Evolutionary conservation across 441 rosid species (phyloP), one percentile per base, ranked within the genome.

Genomic region (Breynia disticha): DNA sequence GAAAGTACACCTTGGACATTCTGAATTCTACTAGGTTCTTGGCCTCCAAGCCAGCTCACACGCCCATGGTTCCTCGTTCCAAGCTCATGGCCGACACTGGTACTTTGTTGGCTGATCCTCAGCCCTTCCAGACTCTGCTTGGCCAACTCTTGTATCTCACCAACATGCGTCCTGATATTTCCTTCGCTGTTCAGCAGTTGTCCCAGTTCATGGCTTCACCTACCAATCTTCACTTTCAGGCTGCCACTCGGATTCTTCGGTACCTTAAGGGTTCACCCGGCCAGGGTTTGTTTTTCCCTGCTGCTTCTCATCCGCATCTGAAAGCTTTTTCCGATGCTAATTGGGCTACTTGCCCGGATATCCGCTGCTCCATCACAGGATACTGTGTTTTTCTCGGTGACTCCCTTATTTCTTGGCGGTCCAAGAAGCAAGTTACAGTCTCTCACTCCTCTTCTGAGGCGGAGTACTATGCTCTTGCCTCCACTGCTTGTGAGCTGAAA

Each of bases 361-460:
- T 39, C 14, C 13, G n/a, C 9, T 0, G 7, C 13, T 45, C 41
- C 8, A 1, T 44, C 1, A 55, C 49, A 11, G 49, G 49, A 0
- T 55, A 17, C 44, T 55, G 32, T 44, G 35, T 55, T 1, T 42
- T 44, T 6, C 22, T 19, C 5, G 60, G 50, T 5, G 43, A 19
- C 20, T 42, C 15, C 2, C 8, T 21, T 7, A 7, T 56, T 43
- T 13, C 38, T 5, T 56, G 35, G 60, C 44, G 15, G 14, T 12
- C 60, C 13, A 56, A 56, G 60, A 56, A 56, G 13, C 50, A 56
- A 19, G 6, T 38, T 1, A 42, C 24, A 19, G 51, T 56, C 5
- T 44, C 50, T 6, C 5, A 51, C 19, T 9, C 16, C 3, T 19
- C 50, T 15, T 2, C 39, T 19, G 17, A 56, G 16, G 50, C 19